Conservation (phyloP, 2,329 filamentous ascomycete genomes). For the Ophidiomyces ophidiicola region DNA sequence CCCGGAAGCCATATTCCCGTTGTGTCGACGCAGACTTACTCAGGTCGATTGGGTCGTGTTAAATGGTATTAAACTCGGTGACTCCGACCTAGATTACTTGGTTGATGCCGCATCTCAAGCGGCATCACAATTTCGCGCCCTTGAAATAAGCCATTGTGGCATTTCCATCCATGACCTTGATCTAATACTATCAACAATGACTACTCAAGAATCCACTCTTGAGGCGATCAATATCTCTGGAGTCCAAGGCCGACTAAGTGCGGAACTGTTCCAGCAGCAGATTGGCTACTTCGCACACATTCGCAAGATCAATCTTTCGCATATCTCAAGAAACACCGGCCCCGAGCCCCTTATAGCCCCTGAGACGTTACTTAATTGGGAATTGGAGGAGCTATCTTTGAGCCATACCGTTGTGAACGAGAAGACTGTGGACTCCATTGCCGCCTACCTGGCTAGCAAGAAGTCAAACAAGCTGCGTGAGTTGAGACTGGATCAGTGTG, state of each 20-base stretch:
- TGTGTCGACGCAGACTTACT: conserved; percentile 55
- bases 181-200: conserved; percentile 51
- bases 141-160: conserved; percentile 55
- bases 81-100: conserved; percentile 54
- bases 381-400: conserved; percentile 52
- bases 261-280: conserved; percentile 52
- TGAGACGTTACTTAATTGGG: conserved; percentile 55
- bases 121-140: conserved; percentile 51
- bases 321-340: conserved; percentile 51
- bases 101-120: conserved; percentile 57
- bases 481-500: conserved; percentile 55
- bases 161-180: conserved; percentile 40
- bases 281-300: conserved; percentile 56
- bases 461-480: conserved; percentile 50
- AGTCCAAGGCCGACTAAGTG: conserved; percentile 52
- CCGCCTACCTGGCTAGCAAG: conserved; percentile 50
- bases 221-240: conserved; percentile 57
- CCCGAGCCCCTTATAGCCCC: conserved; percentile 52
- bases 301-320: conserved; percentile 53
- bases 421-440: conserved; percentile 52
- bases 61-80: conserved; percentile 57
- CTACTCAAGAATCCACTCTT: conserved; percentile 53
- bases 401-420: conserved; percentile 52
- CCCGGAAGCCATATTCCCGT: conserved; percentile 55
- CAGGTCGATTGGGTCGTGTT: conserved; percentile 60